These are phyloP conservation scores for Adansonia gregorii DNA, from an alignment of 441 rosid genomes.

Conservation along the genomic window DNA sequence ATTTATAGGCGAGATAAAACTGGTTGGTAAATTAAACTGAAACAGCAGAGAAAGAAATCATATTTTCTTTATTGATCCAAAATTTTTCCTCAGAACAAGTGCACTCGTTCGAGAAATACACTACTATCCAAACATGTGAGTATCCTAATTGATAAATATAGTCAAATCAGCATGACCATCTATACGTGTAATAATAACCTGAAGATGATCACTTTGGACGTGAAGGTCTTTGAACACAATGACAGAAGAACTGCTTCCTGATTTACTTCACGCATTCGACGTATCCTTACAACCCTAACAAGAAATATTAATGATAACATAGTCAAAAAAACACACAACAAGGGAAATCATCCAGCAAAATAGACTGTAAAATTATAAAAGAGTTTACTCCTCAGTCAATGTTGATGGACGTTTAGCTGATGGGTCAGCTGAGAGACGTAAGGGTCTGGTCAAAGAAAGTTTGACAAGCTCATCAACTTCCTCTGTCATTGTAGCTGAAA, in stretches of 20 bases:
- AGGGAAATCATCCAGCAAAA: conserved; percentile 18
- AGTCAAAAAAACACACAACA: conserved; percentile 7
- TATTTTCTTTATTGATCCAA: not conserved
- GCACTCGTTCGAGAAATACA: not conserved
- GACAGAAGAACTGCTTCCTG: conserved; percentile 96
- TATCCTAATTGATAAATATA: not conserved
- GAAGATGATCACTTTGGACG: conserved; percentile 81
- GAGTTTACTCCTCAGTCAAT: conserved; percentile 83
- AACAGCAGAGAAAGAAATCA: conserved; percentile 2
- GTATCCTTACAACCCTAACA: conserved; percentile 86
- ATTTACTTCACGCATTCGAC: conserved; percentile 83
- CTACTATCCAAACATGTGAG: not conserved
- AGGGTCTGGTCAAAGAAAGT: conserved; percentile 82
- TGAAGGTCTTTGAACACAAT: conserved; percentile 87
- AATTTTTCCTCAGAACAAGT: conserved; percentile 14
- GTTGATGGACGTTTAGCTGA: conserved; percentile 84
- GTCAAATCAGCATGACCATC: not conserved
- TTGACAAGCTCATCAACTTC: conserved; percentile 89
- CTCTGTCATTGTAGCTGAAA: conserved; percentile 98
- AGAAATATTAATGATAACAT: conserved; percentile 17
- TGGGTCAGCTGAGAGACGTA: conserved; percentile 95
- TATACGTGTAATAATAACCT: conserved; percentile 51
- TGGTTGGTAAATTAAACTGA: conserved; percentile 18
- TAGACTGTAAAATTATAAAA: conserved; percentile 15
- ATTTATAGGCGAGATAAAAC: not conserved